Evolutionary conservation across 768 basidiomycete genomes (phyloP), one percentile per base, ranked within the genome.

Genomic region (Suillus cothurnatus): DNA sequence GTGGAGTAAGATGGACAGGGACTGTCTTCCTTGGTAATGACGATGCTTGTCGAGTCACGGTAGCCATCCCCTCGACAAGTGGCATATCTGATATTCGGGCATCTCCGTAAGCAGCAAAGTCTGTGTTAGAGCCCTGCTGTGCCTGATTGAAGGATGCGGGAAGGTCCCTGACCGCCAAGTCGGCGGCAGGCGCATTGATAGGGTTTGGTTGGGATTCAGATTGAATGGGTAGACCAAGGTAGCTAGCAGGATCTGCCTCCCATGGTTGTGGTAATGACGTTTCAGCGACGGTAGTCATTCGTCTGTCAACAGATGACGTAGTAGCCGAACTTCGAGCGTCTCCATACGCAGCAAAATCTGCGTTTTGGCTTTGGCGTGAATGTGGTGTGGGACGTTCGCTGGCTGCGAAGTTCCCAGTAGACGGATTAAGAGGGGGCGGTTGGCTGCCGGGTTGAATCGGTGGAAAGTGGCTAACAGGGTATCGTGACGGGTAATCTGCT

Each of bases 251-350:
- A 31, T 19, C 8, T 9, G 17, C 19, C 50, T 52, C 28, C 9
- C 9, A 15, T 53, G 55, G 12, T n/a, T 8, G 36, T 56, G 34
- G n/a, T 31, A 62, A 55, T 5, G 28, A 26, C 14, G 49, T 39
- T 26, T 58, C 39, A 26, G 47, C 2, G 14, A 49, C 14, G 23
- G 47, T 23, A 6, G 86, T 85, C 72, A 89, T 89, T 32, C 82
- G 80, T 52, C 81, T 82, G 39, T 78, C 76, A 47, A 78, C 75
- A 2, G 86, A 81, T 58, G 74, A 69, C 68, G 70, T 67, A 21
- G 71, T 61, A 21, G 71, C 62, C 23, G 73, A 68, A 34, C 61
- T 65, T 14, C 52, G 56, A 63, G 68, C 34, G 11, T 73, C 71
- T 36, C 67, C 68, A 11, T 67, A 62, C 15, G 61, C 60, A 8